Conservation (phyloP, 257 asterid genomes). For the Marsdenia floribunda region DNA sequence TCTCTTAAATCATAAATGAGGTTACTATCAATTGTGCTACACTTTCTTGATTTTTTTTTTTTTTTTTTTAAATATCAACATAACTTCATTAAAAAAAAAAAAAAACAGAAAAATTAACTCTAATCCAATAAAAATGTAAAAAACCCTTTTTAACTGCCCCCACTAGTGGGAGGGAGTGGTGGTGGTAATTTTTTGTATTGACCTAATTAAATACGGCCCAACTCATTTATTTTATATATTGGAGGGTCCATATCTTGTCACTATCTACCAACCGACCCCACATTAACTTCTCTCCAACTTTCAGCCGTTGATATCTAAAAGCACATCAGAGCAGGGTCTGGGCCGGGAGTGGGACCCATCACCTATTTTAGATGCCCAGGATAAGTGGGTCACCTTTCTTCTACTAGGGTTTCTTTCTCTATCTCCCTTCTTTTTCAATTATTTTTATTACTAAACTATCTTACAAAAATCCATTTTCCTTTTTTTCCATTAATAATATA, state of each 20-base stretch:
- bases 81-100: no score
- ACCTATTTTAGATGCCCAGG: slow-evolving; percentile 9
- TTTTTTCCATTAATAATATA: no score
- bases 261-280: slow-evolving; percentile 18
- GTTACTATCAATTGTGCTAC: no score
- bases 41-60: no score
- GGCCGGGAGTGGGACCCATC: slow-evolving; percentile 25
- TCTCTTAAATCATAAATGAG: no score
- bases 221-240: background rate
- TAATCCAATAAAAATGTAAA: no score
- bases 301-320: slow-evolving; percentile 22
- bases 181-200: background rate
- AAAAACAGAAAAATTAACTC: no score
- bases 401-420: slow-evolving; percentile 11
- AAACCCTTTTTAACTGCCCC: no score
- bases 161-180: no score
- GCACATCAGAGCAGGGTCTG: slow-evolving; percentile 15
- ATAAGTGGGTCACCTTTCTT: slow-evolving; percentile 23
- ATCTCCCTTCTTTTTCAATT: background rate
- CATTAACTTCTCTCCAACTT: background rate
- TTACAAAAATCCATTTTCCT: background rate
- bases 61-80: no score
- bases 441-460: background rate
- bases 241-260: slow-evolving; percentile 24
- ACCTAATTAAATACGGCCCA: slow-evolving; percentile 17